Percentiles rank a stretch among this genome's conserved stretches.
These are phyloP conservation scores for Cytospora schulzeri DNA, from an alignment of 2,329 filamentous ascomycete species.

Conservation along the genomic window DNA sequence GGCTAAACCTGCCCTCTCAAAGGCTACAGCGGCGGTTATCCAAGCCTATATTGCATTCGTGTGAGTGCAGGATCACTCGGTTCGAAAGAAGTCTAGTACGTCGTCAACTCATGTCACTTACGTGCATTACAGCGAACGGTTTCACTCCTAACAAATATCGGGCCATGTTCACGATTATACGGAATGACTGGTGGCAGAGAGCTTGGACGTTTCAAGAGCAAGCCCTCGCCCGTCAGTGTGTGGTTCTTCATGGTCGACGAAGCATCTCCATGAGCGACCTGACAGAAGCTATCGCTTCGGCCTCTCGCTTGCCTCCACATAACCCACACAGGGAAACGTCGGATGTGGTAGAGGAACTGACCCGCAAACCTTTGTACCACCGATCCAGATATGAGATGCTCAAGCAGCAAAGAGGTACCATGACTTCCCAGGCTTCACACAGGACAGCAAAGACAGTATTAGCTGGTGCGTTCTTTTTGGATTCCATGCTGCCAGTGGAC, in stretches of 20 bases:
- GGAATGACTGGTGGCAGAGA: not conserved
- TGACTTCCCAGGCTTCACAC: not conserved
- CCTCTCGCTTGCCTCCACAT: no score
- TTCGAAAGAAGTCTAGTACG: not conserved
- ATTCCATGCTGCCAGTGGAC: not conserved
- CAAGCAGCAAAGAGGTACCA: not conserved
- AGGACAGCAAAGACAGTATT: not conserved
- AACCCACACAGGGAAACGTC: no score
- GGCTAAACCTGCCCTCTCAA: not conserved
- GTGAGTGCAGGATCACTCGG: not conserved
- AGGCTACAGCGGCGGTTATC: not conserved
- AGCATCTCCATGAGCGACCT: not conserved
- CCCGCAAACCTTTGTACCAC: not conserved
- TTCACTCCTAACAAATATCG: not conserved
- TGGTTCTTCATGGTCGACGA: not conserved
- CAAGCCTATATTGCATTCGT: not conserved
- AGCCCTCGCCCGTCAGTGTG: not conserved
- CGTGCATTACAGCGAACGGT: accelerated
- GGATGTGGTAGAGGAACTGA: no score
- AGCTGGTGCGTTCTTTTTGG: not conserved
- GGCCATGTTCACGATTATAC: not conserved
- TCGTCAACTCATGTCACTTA: not conserved
- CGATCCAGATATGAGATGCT: not conserved
- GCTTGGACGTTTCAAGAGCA: constrained; percentile 9
- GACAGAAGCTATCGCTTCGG: not conserved